Evolutionary conservation across 768 basidiomycete genomes (phyloP).

Genomic region (Kwoniella heveanensis): DNA sequence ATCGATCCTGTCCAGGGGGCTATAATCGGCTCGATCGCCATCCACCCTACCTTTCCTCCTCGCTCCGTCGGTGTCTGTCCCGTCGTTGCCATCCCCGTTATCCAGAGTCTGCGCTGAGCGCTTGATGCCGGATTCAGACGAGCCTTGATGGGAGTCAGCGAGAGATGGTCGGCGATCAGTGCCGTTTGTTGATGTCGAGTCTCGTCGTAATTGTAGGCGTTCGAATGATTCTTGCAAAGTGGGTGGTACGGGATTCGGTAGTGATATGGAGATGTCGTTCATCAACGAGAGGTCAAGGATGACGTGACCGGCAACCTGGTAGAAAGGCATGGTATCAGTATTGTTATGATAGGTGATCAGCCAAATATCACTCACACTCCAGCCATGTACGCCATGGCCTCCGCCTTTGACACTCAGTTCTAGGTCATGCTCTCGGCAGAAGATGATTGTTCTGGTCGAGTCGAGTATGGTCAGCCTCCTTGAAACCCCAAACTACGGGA

Average conservation of each 20-base stretch:
- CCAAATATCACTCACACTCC: constrained; percentile 60
- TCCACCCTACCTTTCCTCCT: constrained; percentile 17
- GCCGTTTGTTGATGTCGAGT: neutral
- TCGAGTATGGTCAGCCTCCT: constrained; percentile 1
- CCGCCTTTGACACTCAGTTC: constrained; percentile 84
- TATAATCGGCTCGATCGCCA: constrained; percentile 11
- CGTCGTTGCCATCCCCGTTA: constrained; percentile 10
- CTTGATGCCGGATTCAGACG: constrained; percentile 24
- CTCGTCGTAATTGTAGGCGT: constrained; percentile 12
- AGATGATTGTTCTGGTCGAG: constrained; percentile 64
- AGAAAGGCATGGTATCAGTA: too few relatives aligned
- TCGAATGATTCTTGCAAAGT: constrained; percentile 31
- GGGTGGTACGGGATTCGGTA: constrained; percentile 30
- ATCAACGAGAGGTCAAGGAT: constrained; percentile 77
- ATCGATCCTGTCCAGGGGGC: constrained; percentile 14
- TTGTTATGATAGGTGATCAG: too few relatives aligned
- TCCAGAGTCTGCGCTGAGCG: constrained; percentile 15
- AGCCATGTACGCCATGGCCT: constrained; percentile 87
- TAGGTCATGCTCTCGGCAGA: constrained; percentile 71
- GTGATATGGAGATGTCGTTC: constrained; percentile 68
- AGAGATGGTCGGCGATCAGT: constrained; percentile 18
- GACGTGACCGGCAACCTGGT: constrained; percentile 72
- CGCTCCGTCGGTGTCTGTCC: constrained; percentile 10
- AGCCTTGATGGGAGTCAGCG: constrained; percentile 11
- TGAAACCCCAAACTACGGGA: too few relatives aligned